phyloP scores from a whole-genome alignment of 805 yeast genomes.

The Metschnikowia colocasiae region DNA sequence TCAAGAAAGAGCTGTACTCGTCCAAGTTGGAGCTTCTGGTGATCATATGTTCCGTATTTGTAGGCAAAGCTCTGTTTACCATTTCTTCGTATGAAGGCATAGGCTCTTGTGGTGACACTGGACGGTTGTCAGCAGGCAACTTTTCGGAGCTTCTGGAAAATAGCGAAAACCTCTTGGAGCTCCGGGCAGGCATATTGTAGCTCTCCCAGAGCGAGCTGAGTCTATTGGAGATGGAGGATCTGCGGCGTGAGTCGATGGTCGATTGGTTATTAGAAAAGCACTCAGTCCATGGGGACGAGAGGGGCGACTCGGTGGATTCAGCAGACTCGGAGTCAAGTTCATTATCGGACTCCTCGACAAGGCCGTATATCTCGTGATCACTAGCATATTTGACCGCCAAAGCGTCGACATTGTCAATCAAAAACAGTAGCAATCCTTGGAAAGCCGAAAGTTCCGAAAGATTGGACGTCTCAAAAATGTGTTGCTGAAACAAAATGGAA shows the following conservation, averaged over 20 bases:
- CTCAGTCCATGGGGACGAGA: conserved; percentile 16
- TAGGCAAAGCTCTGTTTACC: neutral
- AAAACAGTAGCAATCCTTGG: conserved; percentile 13
- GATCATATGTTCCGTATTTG: neutral
- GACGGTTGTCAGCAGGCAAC: neutral
- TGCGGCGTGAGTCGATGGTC: conserved; percentile 10
- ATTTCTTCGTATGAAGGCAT: conserved; percentile 4
- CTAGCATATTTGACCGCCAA: conserved; percentile 11
- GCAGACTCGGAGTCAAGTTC: conserved; percentile 7
- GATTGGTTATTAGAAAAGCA: conserved; percentile 12
- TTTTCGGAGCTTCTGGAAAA: conserved; percentile 10
- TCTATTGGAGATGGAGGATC: conserved; percentile 19
- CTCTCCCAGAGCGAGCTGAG: conserved; percentile 19
- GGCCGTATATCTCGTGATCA: conserved; percentile 11
- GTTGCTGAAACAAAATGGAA: conserved; percentile 33
- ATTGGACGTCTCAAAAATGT: conserved; percentile 20
- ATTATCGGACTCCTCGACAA: conserved; percentile 8
- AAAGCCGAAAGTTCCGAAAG: conserved; percentile 13
- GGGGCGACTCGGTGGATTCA: conserved; percentile 9
- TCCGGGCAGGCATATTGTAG: conserved; percentile 19
- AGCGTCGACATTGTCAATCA: conserved; percentile 18
- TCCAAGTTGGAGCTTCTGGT: conserved; percentile 3
- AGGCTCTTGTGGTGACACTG: conserved; percentile 2
- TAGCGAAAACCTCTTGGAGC: conserved; percentile 20
- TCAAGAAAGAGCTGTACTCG: neutral